Evolutionary conservation across 495 filamentous ascomycete genomes (phyloP), one percentile per base, ranked within the genome.

Genomic region (Aspergillus saccharolyticus): DNA sequence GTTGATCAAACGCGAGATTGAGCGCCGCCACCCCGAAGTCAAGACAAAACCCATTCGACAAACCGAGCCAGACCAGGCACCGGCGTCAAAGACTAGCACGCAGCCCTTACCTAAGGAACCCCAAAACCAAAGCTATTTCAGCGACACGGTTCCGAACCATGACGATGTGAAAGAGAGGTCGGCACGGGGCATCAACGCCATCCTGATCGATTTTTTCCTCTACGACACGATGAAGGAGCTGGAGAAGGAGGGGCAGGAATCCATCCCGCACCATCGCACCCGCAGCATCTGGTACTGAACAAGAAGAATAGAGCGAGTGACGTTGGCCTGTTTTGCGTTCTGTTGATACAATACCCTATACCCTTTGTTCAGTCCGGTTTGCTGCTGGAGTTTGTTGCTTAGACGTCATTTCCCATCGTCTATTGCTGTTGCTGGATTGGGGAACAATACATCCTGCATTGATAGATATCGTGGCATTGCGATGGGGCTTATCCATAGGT

Each of bases 201-300:
- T 97, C 39, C 65, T 97, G 56, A 93, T 99, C 53, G 94, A 99
- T 67, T 97, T 96, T 69, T 96, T 95, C 67, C 76, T 99, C 43
- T 97, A 97, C 67, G 94, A 97, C 74, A 87, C 87, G 2, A 88
- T 93, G 72, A 97, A 97, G 70, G 84, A 85, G 56, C 68, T 89
- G 67, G 91, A 97, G 63, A 66, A 62, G 8, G 75, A 80, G 16
- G 68, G 75, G 4, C 21, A 71, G 65, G 84, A 88, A 59, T 77
- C 69, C 42, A 86, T 94, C 46, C 90, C 89, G n/a, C 92, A 96
- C 71, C 93, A 97, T 71, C 80, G 92, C 59, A 96, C 91, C 22
- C 82, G 93, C 63, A 94, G 91, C 63, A 96, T 97, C 60, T 97
- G 93, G 93, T 97, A 97, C 74, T 97, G 65, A 77, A 48, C 21